Base-by-base conservation (phyloP, 176 grass and related monocot genomes). In the Rhynchospora breviuscula region DNA sequence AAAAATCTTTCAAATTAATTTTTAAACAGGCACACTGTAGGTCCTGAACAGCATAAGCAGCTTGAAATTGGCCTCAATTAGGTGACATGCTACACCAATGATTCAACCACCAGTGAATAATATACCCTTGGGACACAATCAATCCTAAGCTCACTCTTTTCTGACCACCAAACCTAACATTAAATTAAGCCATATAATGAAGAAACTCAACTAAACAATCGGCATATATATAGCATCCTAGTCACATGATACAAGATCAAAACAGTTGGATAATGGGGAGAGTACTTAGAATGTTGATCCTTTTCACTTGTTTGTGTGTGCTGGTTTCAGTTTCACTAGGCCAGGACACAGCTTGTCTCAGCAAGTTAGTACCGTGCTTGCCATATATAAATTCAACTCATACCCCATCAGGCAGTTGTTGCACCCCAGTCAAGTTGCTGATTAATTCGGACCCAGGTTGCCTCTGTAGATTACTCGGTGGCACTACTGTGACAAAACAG, bases 301-400 rank as follows among this genome's bases (percentile, higher is more conserved):
- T 75, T 59, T 81, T 75, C 43, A 71, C 33, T 61, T 67, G 60
- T 67, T 72, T 86, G 14, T 79, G 64, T 63, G 5, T 58, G 43
- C 26, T 54, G 43, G 47, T 75, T 29, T 87, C 58, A n/a, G 80
- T 67, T 57, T 57, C 86, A 46, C 33, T 12, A 67, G 45, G 66
- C 5, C 70, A 68, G 80, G 86, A 83, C 2, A 78, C 81, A 1
- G 80, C 81, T 67, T 88, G 81, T 79, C 47, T 79, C 12, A 79
- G 84, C 71, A 21, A 88, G 66, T 56, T 88, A 40, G 47, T 88
- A 40, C 79, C 79, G 11, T 88, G 86, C 46, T 58, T 84, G 59
- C 51, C 67, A 58, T 84, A 84, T 17, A 66, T 79, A 52, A 88
- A 79, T 47, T 88, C 86, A 17, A 79, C 26, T 6, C 58, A 19